These are phyloP conservation scores for Coemansia umbellata DNA, from an alignment of 192 early-diverging fungal species.

Conservation along the genomic window DNA sequence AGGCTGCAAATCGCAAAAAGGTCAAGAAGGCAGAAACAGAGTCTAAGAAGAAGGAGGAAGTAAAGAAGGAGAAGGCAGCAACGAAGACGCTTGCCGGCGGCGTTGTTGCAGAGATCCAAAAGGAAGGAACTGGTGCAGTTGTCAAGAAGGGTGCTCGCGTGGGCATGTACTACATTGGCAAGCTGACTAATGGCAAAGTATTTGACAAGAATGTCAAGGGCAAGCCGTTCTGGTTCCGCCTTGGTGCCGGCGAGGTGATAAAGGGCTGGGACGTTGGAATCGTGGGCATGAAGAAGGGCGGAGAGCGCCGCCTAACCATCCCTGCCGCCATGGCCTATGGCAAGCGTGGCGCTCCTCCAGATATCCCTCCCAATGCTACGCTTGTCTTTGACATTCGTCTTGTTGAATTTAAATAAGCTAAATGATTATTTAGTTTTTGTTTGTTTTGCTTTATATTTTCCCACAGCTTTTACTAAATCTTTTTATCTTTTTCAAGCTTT, in stretches of 20 bases:
- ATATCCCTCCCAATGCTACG: slow-evolving; percentile 86
- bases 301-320: slow-evolving; percentile 86
- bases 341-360: slow-evolving; percentile 85
- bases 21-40: slow-evolving; percentile 15
- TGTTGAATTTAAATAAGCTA: slow-evolving; percentile 58
- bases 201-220: slow-evolving; percentile 95
- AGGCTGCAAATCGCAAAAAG: slow-evolving; percentile 25
- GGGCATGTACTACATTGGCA: slow-evolving; percentile 93
- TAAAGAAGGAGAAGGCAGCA: slow-evolving; percentile 40
- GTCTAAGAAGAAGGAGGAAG: slow-evolving; percentile 31
- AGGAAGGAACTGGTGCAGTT: slow-evolving; percentile 57
- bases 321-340: slow-evolving; percentile 72
- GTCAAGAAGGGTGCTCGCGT: slow-evolving; percentile 64
- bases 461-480: background rate
- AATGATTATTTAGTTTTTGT: background rate
- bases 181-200: slow-evolving; percentile 85
- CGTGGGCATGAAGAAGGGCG: slow-evolving; percentile 88
- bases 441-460: background rate
- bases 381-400: slow-evolving; percentile 91
- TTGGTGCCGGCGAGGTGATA: slow-evolving; percentile 91
- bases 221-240: slow-evolving; percentile 82
- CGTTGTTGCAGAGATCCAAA: slow-evolving; percentile 77
- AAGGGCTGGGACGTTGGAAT: slow-evolving; percentile 94
- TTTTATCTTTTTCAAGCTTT: background rate
- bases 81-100: slow-evolving; percentile 61